Evolutionary conservation across 768 basidiomycete genomes (phyloP).

Genomic region (Tubosaeta sp.): DNA sequence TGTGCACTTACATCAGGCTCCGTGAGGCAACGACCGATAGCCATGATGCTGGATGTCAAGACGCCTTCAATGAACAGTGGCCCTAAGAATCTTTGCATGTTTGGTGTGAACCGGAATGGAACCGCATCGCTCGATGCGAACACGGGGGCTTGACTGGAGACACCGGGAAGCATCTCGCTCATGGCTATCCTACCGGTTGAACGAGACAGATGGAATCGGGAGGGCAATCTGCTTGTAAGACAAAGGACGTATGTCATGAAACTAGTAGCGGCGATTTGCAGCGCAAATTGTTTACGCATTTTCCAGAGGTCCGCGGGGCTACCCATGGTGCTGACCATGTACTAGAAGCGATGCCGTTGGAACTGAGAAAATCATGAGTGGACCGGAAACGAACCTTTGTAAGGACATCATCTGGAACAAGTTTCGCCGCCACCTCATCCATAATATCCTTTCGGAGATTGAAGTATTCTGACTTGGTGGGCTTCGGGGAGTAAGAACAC

Average conservation of each 20-base stretch:
- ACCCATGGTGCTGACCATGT: slow-evolving; percentile 84
- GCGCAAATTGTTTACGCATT: slow-evolving; percentile 94
- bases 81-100: slow-evolving; percentile 90
- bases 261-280: slow-evolving; percentile 81
- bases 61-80: slow-evolving; percentile 88
- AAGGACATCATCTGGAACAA: slow-evolving; percentile 86
- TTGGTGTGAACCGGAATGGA: slow-evolving; percentile 96
- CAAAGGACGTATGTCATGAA: slow-evolving; percentile 91
- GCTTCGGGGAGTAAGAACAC: slow-evolving; percentile 32
- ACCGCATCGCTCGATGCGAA: slow-evolving; percentile 83
- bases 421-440: slow-evolving; percentile 83
- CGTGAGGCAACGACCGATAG: slow-evolving; percentile 85
- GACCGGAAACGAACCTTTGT: slow-evolving; percentile 52
- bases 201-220: slow-evolving; percentile 86
- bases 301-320: slow-evolving; percentile 87
- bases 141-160: slow-evolving; percentile 45
- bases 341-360: slow-evolving; percentile 44
- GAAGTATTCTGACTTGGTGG: slow-evolving; percentile 60
- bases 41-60: slow-evolving; percentile 81
- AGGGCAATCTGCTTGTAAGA: slow-evolving; percentile 77
- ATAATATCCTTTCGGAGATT: slow-evolving; percentile 77
- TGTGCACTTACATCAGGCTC: slow-evolving; percentile 72
- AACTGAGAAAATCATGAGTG: background rate
- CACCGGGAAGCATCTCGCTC: slow-evolving; percentile 85
- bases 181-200: slow-evolving; percentile 87